Conservation (phyloP, 2,329 filamentous ascomycete species). For the Alternaria sp. region DNA sequence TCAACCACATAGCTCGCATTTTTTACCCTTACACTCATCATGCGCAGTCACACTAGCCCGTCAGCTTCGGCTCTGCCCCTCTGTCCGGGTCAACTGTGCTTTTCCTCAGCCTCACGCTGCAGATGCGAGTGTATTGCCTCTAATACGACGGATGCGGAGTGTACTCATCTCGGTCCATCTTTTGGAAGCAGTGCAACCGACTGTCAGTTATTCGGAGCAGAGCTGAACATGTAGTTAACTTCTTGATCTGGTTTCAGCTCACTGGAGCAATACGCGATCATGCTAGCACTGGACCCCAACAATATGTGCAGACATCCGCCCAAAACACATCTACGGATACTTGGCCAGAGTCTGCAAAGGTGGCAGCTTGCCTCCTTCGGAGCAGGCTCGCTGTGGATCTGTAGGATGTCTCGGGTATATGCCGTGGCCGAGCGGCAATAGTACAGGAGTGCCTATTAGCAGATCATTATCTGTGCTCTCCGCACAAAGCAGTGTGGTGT, state of each 20-base stretch:
- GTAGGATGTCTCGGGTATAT: background rate
- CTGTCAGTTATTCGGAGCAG: background rate
- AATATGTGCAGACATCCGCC: background rate
- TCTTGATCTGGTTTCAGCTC: background rate
- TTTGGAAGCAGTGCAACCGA: slow-evolving; percentile 1
- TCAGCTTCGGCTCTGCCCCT: background rate
- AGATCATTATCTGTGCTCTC: background rate
- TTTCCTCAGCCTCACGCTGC: slow-evolving; percentile 2
- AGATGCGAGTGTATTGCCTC: background rate
- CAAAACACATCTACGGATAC: background rate
- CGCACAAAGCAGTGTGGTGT: background rate
- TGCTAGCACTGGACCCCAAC: background rate
- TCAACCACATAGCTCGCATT: background rate
- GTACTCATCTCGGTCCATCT: background rate
- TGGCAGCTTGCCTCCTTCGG: background rate
- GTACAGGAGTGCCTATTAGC: background rate
- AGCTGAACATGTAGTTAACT: slow-evolving; percentile 2
- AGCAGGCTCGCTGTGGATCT: background rate
- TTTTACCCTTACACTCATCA: background rate
- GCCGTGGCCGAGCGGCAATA: background rate
- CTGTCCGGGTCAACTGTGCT: background rate
- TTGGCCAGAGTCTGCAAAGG: background rate
- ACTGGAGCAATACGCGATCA: background rate
- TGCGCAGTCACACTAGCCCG: background rate
- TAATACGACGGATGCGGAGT: background rate